phyloP scores from a whole-genome alignment of 345 rosid genomes.

The Sonneratia alba region DNA sequence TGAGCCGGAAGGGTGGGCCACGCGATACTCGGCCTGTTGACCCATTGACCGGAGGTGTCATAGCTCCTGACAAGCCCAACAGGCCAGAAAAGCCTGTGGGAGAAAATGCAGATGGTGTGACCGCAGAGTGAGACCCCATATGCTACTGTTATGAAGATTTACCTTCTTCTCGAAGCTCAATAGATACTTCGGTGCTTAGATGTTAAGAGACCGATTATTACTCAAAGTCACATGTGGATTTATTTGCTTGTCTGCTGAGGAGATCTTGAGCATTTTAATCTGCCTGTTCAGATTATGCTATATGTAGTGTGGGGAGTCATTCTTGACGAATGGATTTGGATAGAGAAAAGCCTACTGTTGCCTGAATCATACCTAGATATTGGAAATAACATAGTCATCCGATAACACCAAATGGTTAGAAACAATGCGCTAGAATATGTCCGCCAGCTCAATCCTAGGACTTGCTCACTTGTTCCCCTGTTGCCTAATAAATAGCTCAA shows the following conservation, averaged over 20 bases:
- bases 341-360: too few species aligned
- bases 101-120: conserved; percentile 2
- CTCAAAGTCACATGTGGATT: background rate
- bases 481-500: too few species aligned
- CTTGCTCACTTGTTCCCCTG: too few species aligned
- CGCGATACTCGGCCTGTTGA: conserved; percentile 62
- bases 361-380: too few species aligned
- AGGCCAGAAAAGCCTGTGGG: conserved; percentile 12
- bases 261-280: background rate
- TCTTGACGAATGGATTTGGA: too few species aligned
- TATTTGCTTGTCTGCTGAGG: background rate
- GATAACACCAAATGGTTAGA: too few species aligned
- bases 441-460: too few species aligned
- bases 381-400: too few species aligned
- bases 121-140: background rate
- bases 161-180: background rate
- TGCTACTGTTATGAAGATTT: background rate
- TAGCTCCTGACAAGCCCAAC: conserved; percentile 27
- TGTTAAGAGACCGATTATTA: background rate
- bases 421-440: too few species aligned
- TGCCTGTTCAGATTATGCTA: background rate
- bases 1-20: conserved; percentile 78
- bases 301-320: too few species aligned
- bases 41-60: conserved; percentile 65
- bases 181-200: background rate